Conservation (phyloP, 192 early-diverging fungal species). For the Mortierella antarctica region DNA sequence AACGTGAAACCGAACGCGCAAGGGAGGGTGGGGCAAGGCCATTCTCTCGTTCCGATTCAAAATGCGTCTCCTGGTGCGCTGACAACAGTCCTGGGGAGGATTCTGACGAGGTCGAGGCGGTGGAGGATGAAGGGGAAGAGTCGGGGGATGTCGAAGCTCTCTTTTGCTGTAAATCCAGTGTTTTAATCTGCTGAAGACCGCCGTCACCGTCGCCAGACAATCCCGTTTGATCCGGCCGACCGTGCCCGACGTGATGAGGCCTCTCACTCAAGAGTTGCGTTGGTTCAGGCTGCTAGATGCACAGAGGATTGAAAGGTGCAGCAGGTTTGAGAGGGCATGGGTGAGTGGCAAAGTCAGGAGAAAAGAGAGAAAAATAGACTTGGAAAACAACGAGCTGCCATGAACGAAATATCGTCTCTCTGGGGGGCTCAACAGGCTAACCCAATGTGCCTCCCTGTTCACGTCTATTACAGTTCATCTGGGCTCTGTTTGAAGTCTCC, state of each 20-base stretch:
- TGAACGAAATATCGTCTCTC: too few species aligned
- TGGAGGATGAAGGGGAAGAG: conserved; percentile 14
- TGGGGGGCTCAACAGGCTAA: too few species aligned
- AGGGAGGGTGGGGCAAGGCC: conserved; percentile 4
- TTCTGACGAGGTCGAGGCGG: conserved; percentile 17
- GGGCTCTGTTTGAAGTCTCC: conserved; percentile 21
- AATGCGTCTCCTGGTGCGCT: neutral
- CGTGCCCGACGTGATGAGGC: too few species aligned
- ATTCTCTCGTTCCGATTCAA: neutral
- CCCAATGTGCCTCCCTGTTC: too few species aligned
- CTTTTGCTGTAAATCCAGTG: conserved; percentile 10
- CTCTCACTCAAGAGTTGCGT: too few species aligned
- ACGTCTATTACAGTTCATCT: conserved; percentile 14
- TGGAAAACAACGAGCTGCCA: too few species aligned
- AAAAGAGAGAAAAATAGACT: neutral
- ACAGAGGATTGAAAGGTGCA: too few species aligned
- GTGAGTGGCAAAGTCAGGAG: neutral
- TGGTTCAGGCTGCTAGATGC: too few species aligned
- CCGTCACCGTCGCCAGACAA: too few species aligned
- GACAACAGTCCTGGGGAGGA: neutral
- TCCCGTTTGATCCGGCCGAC: too few species aligned
- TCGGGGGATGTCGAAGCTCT: neutral
- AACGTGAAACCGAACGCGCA: conserved; percentile 13
- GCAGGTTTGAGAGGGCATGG: neutral
- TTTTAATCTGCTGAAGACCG: neutral